phyloP scores from a whole-genome alignment of 768 basidiomycete species.

The Tubosaeta sp. region DNA sequence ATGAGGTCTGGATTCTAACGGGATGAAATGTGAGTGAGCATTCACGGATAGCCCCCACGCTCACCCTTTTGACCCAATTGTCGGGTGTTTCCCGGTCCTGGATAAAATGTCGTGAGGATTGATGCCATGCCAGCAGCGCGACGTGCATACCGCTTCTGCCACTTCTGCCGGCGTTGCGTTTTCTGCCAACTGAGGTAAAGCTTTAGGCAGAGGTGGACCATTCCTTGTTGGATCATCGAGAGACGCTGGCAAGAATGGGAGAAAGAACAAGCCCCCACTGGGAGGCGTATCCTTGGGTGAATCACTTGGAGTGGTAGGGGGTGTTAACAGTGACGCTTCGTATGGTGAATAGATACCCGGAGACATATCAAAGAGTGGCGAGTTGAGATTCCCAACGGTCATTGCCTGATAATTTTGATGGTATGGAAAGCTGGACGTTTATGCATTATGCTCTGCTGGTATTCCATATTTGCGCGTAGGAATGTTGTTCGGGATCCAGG shows the following conservation, averaged over 20 bases:
- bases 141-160: conserved; percentile 22
- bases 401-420: neutral
- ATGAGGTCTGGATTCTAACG: conserved; percentile 36
- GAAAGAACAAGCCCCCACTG: conserved; percentile 4
- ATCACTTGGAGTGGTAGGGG: conserved; percentile 4
- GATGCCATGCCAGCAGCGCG: neutral
- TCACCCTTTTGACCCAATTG: conserved; percentile 37
- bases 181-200: conserved; percentile 20
- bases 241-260: conserved; percentile 16
- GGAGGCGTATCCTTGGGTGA: neutral
- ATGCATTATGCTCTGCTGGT: too few species aligned
- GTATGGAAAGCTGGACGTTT: too few species aligned
- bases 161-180: conserved; percentile 19
- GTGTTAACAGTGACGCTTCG: conserved; percentile 8
- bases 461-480: too few species aligned
- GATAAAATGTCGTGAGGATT: neutral
- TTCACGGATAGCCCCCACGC: neutral
- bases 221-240: conserved; percentile 18
- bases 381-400: neutral
- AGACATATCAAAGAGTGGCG: conserved; percentile 3
- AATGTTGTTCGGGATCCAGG: too few species aligned
- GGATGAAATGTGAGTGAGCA: neutral
- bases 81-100: conserved; percentile 38
- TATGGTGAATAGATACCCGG: conserved; percentile 4
- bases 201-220: conserved; percentile 15